Evolutionary conservation across 257 asterid species (phyloP), one percentile per base, ranked within the genome.

Genomic region (Jacaranda mimosifolia): DNA sequence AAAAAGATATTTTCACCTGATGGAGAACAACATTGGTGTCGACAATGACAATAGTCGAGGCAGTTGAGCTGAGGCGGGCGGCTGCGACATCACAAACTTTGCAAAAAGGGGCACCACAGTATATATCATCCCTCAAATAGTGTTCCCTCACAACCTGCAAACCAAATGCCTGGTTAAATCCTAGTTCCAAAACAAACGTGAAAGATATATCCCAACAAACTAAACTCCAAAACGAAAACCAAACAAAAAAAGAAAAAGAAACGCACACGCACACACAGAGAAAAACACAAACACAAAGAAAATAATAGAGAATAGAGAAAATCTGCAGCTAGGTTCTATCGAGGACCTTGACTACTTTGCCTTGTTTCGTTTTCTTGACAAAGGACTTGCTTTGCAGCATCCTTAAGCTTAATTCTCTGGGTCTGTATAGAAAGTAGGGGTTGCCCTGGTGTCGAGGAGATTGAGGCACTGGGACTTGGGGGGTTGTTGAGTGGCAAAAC

Each of bases 11-110:
- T 7, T 21, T 81, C 43, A 91, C 98, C 97, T 94, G 98, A 75
- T 89, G 90, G 63, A 96, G 97, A 49, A 91, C 99, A 76, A 93
- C 97, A 79, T 93, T 96, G 13, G 99, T 93, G 75, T 96, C 99
- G 4, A 96, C 82, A 32, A 96, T 67, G 45, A 93, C 80, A 57
- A 96, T 65, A 45, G 87, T 83, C 13, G 91, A 81, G 49, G 89
- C 78, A 63, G 85, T 60, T 21, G 90, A 78, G 39, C 89, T 78
- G 65, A 96, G 89, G 53, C 91, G 86, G 9, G 98, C 86, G 1
- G 81, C 81, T 4, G 91, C 77, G 66, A 83, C 83, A 56, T 89
- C 87, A 51, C 99, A 96, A 1, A 70, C 81, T 65, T 86, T 89
- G 87, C 99, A 96, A 56, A 90, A 88, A 4, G 95, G 88, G 15